phyloP scores from a whole-genome alignment of 495 filamentous ascomycete genomes.

The Neurospora cerealis region DNA sequence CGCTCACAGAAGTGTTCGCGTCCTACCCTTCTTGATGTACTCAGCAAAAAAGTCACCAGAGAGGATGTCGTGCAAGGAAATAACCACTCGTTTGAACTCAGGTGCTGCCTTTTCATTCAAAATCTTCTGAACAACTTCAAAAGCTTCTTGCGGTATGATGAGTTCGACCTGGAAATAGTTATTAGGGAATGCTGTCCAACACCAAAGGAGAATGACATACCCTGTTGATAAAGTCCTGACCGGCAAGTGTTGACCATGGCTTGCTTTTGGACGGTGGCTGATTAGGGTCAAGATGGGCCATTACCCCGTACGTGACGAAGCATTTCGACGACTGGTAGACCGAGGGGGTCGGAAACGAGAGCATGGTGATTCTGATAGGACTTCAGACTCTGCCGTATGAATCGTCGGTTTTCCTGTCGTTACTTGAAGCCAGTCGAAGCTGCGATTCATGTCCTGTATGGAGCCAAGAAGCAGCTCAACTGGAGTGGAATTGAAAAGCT shows the following conservation, averaged over 20 bases:
- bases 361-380: constrained; percentile 33
- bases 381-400: neutral
- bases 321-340: constrained; percentile 59
- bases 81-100: constrained; percentile 59
- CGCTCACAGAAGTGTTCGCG: neutral
- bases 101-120: constrained; percentile 22
- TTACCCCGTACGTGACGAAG: constrained; percentile 55
- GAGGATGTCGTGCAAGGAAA: constrained; percentile 62
- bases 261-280: constrained; percentile 62
- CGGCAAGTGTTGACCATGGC: constrained; percentile 59
- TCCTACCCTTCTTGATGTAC: constrained; percentile 75
- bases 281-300: constrained; percentile 57
- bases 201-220: constrained; percentile 30
- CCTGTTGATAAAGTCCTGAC: constrained; percentile 67
- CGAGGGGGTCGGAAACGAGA: constrained; percentile 44
- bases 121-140: constrained; percentile 51
- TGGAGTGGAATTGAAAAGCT: neutral
- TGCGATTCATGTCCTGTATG: neutral
- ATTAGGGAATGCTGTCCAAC: neutral
- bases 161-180: constrained; percentile 51
- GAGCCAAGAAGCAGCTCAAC: neutral
- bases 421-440: neutral
- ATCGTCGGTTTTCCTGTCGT: neutral
- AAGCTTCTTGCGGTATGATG: constrained; percentile 59
- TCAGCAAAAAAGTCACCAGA: constrained; percentile 72